A percentile compares a stretch with the other conserved stretches of the same genome.
Conservation (phyloP, 306 rosid species). For the Castanea mollissima region DNA sequence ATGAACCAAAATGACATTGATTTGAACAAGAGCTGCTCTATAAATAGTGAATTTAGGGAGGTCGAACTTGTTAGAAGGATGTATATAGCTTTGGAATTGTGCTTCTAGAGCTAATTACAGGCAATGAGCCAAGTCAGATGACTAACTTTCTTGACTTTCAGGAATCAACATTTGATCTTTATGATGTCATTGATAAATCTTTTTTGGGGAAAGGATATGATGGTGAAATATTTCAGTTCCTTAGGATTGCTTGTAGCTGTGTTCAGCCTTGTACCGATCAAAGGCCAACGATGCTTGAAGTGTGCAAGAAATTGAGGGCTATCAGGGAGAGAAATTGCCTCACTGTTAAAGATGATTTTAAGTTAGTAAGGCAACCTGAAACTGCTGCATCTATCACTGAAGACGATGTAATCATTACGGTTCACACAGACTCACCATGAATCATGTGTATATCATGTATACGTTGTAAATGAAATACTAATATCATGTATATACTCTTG, state of each 20-base stretch:
- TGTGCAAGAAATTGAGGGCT: constrained; percentile 20
- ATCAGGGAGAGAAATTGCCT: constrained; percentile 1
- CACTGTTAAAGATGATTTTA: too few species aligned
- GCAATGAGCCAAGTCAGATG: constrained; percentile 8
- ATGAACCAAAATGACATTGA: too few species aligned
- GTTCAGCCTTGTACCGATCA: constrained; percentile 17
- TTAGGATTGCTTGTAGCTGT: constrained; percentile 33
- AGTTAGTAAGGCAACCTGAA: too few species aligned
- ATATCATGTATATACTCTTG: too few species aligned
- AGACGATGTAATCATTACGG: too few species aligned
- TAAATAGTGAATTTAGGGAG: constrained; percentile 7
- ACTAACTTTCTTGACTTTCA: background rate
- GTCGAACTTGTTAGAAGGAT: constrained; percentile 27
- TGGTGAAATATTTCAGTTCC: constrained; percentile 16
- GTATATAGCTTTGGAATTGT: constrained; percentile 38
- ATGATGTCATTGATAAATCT: constrained; percentile 18
- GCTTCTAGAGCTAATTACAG: constrained; percentile 34
- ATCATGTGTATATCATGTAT: too few species aligned
- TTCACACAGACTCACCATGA: too few species aligned
- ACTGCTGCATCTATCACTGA: too few species aligned
- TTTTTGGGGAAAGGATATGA: constrained; percentile 24
- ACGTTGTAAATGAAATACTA: too few species aligned
- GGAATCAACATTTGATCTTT: background rate
- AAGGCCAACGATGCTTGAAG: constrained; percentile 42
- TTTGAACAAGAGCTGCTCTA: background rate